Evolutionary conservation across 495 filamentous ascomycete species (phyloP), one percentile per base, ranked within the genome.

Genomic region (Penicillium odoratum): DNA sequence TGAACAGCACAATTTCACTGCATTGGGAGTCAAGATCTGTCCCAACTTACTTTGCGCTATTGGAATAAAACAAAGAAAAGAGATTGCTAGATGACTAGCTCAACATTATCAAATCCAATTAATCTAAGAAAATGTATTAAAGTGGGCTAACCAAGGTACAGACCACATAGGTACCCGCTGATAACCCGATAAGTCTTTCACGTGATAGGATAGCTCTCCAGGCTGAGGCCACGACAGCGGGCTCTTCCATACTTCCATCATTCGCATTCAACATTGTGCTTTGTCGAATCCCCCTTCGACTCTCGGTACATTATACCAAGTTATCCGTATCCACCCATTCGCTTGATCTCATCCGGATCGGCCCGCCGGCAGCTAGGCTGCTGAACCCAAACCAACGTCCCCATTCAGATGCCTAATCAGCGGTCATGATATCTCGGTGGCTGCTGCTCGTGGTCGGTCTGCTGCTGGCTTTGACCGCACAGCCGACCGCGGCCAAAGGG

Each of bases 381-480:
- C 47, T 25, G 26, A 26, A 33, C 55, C 46, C 38, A 46, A 21
- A 49, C 40, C 52, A 45, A 51, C 40, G 5, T 36, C 40, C 51
- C 51, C 59, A 49, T 63, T 70, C 72, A 70, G 66, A 76, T 76
- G 74, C 69, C 69, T 43, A 38, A 57, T 58, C 62, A 42, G 42
- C 67, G 44, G 65, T 55, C 70, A 79, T 79, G 77, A 75, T 74
- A 56, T 55, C 65, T 53, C 64, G 69, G 71, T 77, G 75, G 74
- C 62, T 76, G 58, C 58, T 69, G 64, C 66, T 79, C 42, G 60
- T 70, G 60, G 60, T 67, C 55, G 68, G 71, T 48, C 63, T 78
- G 53, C 61, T 74, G 52, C 61, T 77, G 61, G 71, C 67, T 36
- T 64, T 72, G 55, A 16, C 65, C 26, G 53, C 58, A 16, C 69